Evolutionary conservation across 2,329 filamentous ascomycete species (phyloP), one percentile per base, ranked within the genome.

Genomic region (Cyphellophora europaea): DNA sequence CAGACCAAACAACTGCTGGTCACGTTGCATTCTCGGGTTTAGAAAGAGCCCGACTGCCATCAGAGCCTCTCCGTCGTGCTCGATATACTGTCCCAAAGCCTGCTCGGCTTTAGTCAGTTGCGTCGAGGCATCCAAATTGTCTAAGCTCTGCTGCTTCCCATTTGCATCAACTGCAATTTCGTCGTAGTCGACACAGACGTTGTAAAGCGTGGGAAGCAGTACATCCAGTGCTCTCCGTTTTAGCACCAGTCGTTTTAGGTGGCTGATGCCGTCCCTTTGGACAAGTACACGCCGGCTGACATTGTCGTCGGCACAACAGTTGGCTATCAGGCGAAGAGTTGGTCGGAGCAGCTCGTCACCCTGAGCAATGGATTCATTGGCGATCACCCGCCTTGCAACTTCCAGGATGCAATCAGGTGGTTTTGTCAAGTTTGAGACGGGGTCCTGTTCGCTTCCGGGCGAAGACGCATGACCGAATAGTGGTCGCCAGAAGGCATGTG

Each of bases 241-340:
- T 12, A 10, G 16, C 4, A 37, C 36, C 4, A 42, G 14, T 14
- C 32, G 19, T 29, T 48, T 40, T 19, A 49, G 30, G 2, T 36
- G 27, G 32, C 33, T 33, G 5, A 49, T 29, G 11, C 45, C 47
- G 17, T 27, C 38, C 11, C 43, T 35, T 13, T 37, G 21, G 12
- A 49, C 30, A 16, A 48, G 38, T n/a, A 42, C 23, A 23, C 32
- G 40, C 2, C 47, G 47, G 29, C 48, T 49, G 27, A 41, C 17
- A 29, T 49, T 41, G 34, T 48, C 47, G 34, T 49, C 47, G 16
- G 45, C 47, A 33, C 47, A 49, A 19, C 47, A 47, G 31, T 49
- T 49, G 11, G 47, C 45, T 13, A 49, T 43, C 10, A 49, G 28
- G 11, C 41, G 39, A 19, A 45, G 43, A 3, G 43, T 41, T 16